Evolutionary conservation across 495 filamentous ascomycete genomes (phyloP), one percentile per base, ranked within the genome.

Genomic region (Xylaria telfairii): DNA sequence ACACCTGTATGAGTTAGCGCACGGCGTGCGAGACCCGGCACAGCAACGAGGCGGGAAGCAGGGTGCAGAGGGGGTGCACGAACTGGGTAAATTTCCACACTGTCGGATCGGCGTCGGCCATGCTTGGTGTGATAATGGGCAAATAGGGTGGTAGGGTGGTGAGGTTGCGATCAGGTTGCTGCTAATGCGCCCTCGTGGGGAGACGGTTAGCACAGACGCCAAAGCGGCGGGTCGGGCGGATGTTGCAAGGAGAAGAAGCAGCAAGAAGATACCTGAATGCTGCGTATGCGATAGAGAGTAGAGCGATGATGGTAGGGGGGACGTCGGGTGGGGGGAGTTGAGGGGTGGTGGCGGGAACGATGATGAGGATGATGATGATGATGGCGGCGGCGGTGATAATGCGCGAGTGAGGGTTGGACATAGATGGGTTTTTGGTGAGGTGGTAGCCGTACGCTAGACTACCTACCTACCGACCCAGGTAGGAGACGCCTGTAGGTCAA

Each of bases 1-100:
- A 87, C 96, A 99, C 86, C 95, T 98, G 47, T 24, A 47, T 10
- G 32, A 70, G 67, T 77, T 69, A 79, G 73, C 59, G 68, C 67
- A 53, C 26, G 34, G 12, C 53, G 46, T 56, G 67, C 44, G 54
- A 34, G 53, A 47, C 49, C 53, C 46, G 70, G 41, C 41, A 13
- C 44, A 42, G 30, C 42, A 60, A 28, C 32, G 26, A 4, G 13
- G 47, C 54, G 56, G 44, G 46, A 19, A 21, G 61, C 42, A 59
- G 21, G 39, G 30, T 57, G 34, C 59, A 57, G 65, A 77, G 62
- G 69, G 68, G 74, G 62, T 47, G 73, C 60, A 94, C 96, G 88
- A 89, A 99, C 96, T 99, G 96, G 83, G 96, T 99, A 85, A 99
- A 99, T 88, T 98, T 98, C 96, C 96, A 95, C 81, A 93, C 88